Evolutionary conservation across 2,329 filamentous ascomycete species (phyloP).

Genomic region (Thermothelomyces thermophilus): DNA sequence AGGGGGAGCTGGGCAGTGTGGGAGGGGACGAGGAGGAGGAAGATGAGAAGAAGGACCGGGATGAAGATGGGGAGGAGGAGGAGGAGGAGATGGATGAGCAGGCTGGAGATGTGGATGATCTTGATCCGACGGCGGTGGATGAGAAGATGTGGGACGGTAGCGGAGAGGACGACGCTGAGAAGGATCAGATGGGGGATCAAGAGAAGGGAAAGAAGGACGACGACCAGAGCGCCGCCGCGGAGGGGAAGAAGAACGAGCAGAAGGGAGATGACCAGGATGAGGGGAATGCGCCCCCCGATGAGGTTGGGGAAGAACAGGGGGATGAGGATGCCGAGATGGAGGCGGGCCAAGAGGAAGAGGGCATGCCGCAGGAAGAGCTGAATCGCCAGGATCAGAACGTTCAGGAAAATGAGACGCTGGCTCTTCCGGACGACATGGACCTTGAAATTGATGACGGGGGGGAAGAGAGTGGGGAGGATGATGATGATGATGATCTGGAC

Average conservation of each 20-base stretch:
- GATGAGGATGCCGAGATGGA: constrained; percentile 52
- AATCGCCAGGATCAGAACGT: constrained; percentile 66
- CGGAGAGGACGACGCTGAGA: constrained; percentile 70
- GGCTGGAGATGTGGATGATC: constrained; percentile 80
- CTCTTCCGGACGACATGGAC: constrained; percentile 82
- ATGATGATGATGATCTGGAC: constrained; percentile 55
- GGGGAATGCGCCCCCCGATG: constrained; percentile 31
- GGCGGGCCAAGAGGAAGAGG: constrained; percentile 53
- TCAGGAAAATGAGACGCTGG: constrained; percentile 73
- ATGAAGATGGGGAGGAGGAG: constrained; percentile 54
- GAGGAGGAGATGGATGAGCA: constrained; percentile 77
- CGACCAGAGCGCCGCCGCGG: constrained; percentile 48
- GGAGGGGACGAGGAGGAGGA: constrained; percentile 58
- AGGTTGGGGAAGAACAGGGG: constrained; percentile 49
- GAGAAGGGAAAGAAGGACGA: constrained; percentile 62
- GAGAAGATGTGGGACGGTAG: constrained; percentile 99
- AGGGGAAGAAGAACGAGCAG: constrained; percentile 49
- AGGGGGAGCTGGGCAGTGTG: constrained; percentile 68
- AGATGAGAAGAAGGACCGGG: constrained; percentile 54
- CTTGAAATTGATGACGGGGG: constrained; percentile 60
- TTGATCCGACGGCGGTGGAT: constrained; percentile 84
- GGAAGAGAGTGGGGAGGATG: constrained; percentile 47
- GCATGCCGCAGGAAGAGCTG: constrained; percentile 48
- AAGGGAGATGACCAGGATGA: constrained; percentile 42
- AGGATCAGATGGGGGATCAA: constrained; percentile 71